These are phyloP conservation scores for Blastobotrys buckinghamii DNA, from an alignment of 1,139 yeast genomes.

Conservation along the genomic window DNA sequence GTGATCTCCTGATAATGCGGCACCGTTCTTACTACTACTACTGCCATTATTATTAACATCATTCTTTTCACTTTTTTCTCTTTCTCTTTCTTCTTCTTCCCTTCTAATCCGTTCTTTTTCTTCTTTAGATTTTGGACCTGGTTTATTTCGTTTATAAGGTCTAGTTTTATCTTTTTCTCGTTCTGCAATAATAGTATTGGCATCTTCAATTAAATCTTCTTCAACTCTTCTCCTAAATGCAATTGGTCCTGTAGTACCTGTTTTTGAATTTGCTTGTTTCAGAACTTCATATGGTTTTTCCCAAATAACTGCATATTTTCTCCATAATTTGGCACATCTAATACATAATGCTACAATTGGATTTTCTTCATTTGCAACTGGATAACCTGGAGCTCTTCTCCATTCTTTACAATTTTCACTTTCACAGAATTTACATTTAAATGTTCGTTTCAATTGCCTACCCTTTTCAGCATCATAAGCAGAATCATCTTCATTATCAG, in stretches of 20 bases:
- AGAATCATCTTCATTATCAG: constrained; percentile 67
- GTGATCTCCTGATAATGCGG: not conserved
- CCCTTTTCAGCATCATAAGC: constrained; percentile 54
- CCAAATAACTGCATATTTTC: constrained; percentile 89
- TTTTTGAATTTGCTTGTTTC: constrained; percentile 38
- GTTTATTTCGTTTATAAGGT: constrained; percentile 4
- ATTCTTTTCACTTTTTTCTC: constrained; percentile 2
- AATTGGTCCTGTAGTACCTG: constrained; percentile 32
- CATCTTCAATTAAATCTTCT: constrained; percentile 63
- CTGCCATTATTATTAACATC: constrained; percentile 7
- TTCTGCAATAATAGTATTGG: constrained; percentile 52
- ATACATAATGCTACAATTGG: constrained; percentile 59
- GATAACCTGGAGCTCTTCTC: constrained; percentile 65
- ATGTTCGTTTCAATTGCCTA: constrained; percentile 32
- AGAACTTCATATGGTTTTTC: constrained; percentile 68
- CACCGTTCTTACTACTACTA: constrained; percentile 1
- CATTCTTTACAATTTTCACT: constrained; percentile 53
- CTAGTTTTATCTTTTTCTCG: constrained; percentile 31
- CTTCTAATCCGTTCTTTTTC: constrained; percentile 10
- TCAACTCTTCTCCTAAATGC: constrained; percentile 64
- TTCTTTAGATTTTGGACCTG: constrained; percentile 1
- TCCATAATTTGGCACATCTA: constrained; percentile 88
- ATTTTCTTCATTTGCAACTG: constrained; percentile 35
- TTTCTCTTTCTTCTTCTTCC: not conserved
- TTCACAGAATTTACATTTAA: constrained; percentile 62